Evolutionary conservation across 2,329 filamentous ascomycete species (phyloP).

Genomic region (Sporothrix curviconia): DNA sequence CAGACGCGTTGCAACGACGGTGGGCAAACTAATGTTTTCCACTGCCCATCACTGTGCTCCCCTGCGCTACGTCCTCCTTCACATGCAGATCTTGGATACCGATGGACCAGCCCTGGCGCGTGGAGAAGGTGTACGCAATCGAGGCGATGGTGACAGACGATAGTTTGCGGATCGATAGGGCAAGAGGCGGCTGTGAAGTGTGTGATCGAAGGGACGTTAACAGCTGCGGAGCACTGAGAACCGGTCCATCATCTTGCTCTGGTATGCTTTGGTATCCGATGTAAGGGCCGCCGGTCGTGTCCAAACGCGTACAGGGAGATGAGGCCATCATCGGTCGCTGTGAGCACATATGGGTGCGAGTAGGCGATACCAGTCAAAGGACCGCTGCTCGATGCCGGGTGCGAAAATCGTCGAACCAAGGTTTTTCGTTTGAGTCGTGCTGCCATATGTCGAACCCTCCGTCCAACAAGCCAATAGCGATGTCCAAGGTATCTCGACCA

Average conservation of each 20-base stretch:
- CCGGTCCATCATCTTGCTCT: not conserved
- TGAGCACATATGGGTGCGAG: conserved; percentile 68
- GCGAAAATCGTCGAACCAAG: conserved; percentile 49
- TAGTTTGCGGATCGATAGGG: conserved; percentile 71
- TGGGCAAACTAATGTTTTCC: conserved; percentile 20
- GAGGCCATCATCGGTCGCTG: conserved; percentile 66
- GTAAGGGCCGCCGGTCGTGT: too few species aligned
- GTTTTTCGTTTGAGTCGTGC: conserved; percentile 35
- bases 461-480: conserved; percentile 64
- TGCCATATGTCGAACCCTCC: conserved; percentile 67
- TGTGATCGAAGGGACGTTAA: conserved; percentile 76
- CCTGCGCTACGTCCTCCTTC: conserved; percentile 17
- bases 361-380: conserved; percentile 65
- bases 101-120: conserved; percentile 75
- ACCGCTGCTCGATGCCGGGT: conserved; percentile 56
- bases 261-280: too few species aligned
- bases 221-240: conserved; percentile 44
- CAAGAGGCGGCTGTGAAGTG: conserved; percentile 69
- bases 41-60: not conserved
- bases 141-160: conserved; percentile 64
- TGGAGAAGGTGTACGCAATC: conserved; percentile 78
- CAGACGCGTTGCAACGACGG: conserved; percentile 34
- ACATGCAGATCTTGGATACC: conserved; percentile 86
- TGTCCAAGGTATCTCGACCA: conserved; percentile 42
- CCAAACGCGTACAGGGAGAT: conserved; percentile 69